Evolutionary conservation across 148 eudicot genomes (phyloP), one percentile per base, ranked within the genome.

Genomic region (Mesembryanthemum crystallinum): DNA sequence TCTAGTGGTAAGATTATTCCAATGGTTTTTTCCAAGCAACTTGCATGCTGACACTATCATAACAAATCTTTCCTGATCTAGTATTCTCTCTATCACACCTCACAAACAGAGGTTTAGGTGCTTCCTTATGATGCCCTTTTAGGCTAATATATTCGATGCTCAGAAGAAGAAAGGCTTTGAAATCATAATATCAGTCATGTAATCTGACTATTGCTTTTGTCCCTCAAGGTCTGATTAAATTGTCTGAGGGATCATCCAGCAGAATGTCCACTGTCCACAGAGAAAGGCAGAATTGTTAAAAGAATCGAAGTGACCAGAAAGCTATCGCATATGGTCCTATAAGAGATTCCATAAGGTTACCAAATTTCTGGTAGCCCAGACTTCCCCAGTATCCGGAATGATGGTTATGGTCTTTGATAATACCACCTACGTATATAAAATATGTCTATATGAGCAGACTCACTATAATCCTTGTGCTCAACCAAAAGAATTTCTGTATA

Each of bases 1-100:
- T 43, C 72, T 60, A 72, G 72, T 73, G 57, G 76, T 67, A 78
- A 72, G 47, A 55, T 78, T 72, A 78, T 78, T 78, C 81, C 76
- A 54, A 72, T 23, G 78, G 20, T 67, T 78, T 65, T n/a, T 55
- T 73, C 74, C 70, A 58, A 65, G 65, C 81, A 65, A 78, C 76
- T 78, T 78, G 76, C 58, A 65, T 28, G 54, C 49, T 49, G 43
- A 74, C 60, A 78, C 75, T 76, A 67, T 73, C 54, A 59, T 67
- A 79, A 47, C 37, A 60, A 67, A 73, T 67, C 68, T 67, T 73
- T 61, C 45, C 33, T 74, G 25, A 77, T 70, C 54, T 72, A 42
- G 67, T 67, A 65, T 68, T 60, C 35, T 67, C 51, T 67, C 35
- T 28, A 65, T 58, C 20, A 35, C 72, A 37, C 32, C 58, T 33